These are phyloP conservation scores for Theileria annulata DNA, from an alignment of 169 alveolate genomes.

Conservation along the genomic window DNA sequence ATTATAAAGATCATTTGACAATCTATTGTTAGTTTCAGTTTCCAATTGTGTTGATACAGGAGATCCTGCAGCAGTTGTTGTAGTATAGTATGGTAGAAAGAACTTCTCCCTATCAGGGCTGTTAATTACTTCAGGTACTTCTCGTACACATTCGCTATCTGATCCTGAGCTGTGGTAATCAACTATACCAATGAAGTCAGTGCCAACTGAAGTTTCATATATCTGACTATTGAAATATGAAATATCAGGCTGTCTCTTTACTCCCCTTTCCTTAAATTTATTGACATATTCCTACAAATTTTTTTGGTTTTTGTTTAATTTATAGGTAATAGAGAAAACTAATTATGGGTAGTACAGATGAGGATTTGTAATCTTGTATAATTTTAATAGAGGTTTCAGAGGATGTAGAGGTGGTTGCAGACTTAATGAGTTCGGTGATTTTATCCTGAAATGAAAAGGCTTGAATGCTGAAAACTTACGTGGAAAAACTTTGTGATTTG, in stretches of 20 bases:
- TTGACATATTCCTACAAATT: not conserved
- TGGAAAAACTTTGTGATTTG: slow-evolving; percentile 66
- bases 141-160: not conserved
- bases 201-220: slow-evolving; percentile 13
- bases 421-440: slow-evolving; percentile 6
- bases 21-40: not conserved
- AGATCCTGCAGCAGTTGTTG: not conserved
- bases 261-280: slow-evolving; percentile 32
- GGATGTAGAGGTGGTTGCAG: not conserved
- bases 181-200: not conserved
- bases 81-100: not conserved
- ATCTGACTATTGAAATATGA: slow-evolving; percentile 23
- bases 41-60: not conserved
- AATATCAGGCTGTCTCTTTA: slow-evolving; percentile 40
- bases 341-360: not conserved
- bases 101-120: not conserved
- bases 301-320: too few species aligned
- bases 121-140: not conserved
- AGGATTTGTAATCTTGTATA: not conserved
- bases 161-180: not conserved
- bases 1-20: not conserved
- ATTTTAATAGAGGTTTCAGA: not conserved
- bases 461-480: slow-evolving; percentile 37
- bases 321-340: too few species aligned
- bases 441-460: not conserved